Conservation (phyloP, 1,139 yeast species). For the Pichia sp. region DNA sequence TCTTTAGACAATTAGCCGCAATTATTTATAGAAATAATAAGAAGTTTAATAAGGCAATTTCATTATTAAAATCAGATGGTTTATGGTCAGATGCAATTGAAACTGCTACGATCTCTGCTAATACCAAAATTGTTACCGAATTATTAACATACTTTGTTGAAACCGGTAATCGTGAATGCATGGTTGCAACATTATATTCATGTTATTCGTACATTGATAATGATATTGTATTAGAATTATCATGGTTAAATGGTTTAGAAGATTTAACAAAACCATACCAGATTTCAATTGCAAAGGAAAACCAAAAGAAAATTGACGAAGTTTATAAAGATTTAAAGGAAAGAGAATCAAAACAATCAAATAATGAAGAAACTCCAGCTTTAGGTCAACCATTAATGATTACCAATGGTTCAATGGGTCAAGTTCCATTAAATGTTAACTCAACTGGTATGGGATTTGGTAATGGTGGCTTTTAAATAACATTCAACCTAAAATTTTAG, state of each 20-base stretch:
- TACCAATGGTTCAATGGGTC: constrained; percentile 43
- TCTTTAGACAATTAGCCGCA: constrained; percentile 95
- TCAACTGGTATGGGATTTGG: constrained; percentile 67
- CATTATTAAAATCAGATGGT: constrained; percentile 84
- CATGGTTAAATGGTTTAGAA: constrained; percentile 80
- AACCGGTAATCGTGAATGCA: constrained; percentile 94
- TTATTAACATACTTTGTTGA: constrained; percentile 88
- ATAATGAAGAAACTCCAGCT: constrained; percentile 42
- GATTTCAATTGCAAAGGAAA: constrained; percentile 77
- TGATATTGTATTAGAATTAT: constrained; percentile 80
- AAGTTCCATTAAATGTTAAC: constrained; percentile 43
- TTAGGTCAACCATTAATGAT: constrained; percentile 56
- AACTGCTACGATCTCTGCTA: constrained; percentile 81
- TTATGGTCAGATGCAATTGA: constrained; percentile 92
- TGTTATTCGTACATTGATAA: constrained; percentile 75
- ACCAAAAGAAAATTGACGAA: constrained; percentile 57
- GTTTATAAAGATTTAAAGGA: constrained; percentile 64
- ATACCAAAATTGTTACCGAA: constrained; percentile 80
- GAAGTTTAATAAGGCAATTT: constrained; percentile 85
- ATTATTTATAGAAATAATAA: constrained; percentile 88
- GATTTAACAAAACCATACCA: constrained; percentile 87
- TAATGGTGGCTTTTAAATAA: constrained; percentile 33
- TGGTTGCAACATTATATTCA: constrained; percentile 81
- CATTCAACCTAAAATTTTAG: no score
- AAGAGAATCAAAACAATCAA: constrained; percentile 54